Base-by-base conservation (phyloP, 371 early-diverging fungal genomes). In the Mucor mucedo region DNA sequence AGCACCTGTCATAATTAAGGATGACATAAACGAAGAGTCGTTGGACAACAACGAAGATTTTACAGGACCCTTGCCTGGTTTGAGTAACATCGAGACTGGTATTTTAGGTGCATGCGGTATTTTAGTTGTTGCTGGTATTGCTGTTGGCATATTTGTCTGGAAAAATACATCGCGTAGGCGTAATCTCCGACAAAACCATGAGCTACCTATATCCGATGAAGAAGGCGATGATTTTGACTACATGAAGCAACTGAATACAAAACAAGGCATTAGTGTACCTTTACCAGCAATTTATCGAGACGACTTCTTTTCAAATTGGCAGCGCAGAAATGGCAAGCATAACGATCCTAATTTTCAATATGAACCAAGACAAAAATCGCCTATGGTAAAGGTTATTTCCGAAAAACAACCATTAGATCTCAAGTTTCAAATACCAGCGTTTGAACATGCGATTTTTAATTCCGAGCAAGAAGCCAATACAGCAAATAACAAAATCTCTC, bases 141-240 rank as follows among this genome's bases (percentile, higher is more conserved):
- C 66, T 4, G 66, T 65, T 1, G 66, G 66, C 33, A 60, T 65
- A 41, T 55, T 65, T 49, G 66, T 65, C 10, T 65, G 66, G 66
- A 65, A 60, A 32, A 65, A 65, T 7, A 60, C 54, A 30, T 14
- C 49, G 9, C 52, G 44, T 7, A 38, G 59, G 49, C 50, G 59
- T 50, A 49, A 50, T 50, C 50, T 59, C 39, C 59, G 59, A 49
- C 14, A 4, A 4, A 27, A 38, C 30, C 53, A 35, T 11, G 45
- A 21, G 10, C 29, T 13, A 4, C 21, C 32, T 4, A 53, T 45
- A 40, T 30, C 45, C 5, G 62, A 61, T 54, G 44, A 44, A 5
- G 62, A 61, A 38, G 8, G 38, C 6, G 27, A 61, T 10, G 44
- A 38, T 27, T 33, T 29, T 7, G 39, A 50, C 3, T 11, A 29